Base-by-base conservation (phyloP, 805 yeast genomes). In the Teunomyces barrocoloradensis region DNA sequence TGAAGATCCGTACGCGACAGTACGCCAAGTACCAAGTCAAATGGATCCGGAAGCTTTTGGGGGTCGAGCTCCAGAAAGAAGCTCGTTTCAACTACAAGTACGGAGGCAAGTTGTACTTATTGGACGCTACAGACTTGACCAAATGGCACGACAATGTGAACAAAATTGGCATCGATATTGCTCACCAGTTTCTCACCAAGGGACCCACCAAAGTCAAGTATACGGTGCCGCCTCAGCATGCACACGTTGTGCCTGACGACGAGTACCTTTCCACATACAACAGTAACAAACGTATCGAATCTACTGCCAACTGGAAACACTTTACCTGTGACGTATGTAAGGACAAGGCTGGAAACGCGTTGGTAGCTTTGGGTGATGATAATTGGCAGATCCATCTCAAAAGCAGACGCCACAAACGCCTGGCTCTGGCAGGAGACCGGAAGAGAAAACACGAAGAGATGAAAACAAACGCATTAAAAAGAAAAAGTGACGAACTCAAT, bases 11-110 rank as follows among this genome's bases (percentile, higher is more conserved):
- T 36, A 94, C 99, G 0, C 69, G 96, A 46, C 87, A 85, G 58
- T 94, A 94, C 64, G 96, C 98, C 0, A 84, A 83, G 52, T 78
- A 79, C 51, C 99, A 94, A 61, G 82, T 89, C 10, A 90, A 89
- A 61, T 94, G 98, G 97, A 90, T 94, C 51, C 76, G 78, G 42
- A 87, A 85, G 54, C 72, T 82, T 49, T 65, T 94, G 11, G 74
- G 84, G 0, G 80, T 82, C 0, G 90, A 85, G 63, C 61, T 84
- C 15, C 62, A 65, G 15, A 72, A 72, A 45, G 87, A 81, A 52
- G 54, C 65, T 0, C 52, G 71, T 13, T 75, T 73, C 47, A 60
- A 66, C 18, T 80, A 69, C 59, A 63, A 76, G 28, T 73, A 82
- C 43, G 88, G 88, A 0, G 89, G 89, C 0, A 76, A 79, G 34